Percentiles rank a stretch among this genome's conserved stretches.
Conservation (phyloP, 257 asterid genomes). For the Linaria vulgaris region DNA sequence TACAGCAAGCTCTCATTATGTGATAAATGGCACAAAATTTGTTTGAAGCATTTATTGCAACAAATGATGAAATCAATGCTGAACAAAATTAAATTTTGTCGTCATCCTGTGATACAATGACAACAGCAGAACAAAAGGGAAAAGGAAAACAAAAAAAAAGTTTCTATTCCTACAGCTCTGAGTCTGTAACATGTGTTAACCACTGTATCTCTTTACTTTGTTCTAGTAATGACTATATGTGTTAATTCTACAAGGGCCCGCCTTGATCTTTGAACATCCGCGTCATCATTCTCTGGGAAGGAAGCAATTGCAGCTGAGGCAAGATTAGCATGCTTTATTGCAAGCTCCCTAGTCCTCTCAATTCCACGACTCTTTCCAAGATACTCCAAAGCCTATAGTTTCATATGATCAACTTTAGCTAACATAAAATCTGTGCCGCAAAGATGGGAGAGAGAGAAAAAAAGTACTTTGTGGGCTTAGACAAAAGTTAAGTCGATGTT, state of each 20-base stretch:
- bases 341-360: conserved; percentile 79
- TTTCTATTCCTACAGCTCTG: neutral
- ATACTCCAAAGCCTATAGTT: conserved; percentile 73
- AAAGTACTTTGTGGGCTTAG: too few relatives aligned
- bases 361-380: conserved; percentile 79
- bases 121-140: neutral
- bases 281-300: conserved; percentile 70
- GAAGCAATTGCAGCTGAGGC: conserved; percentile 79
- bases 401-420: conserved; percentile 3
- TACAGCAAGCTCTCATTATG: conserved; percentile 10
- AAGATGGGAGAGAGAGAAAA: too few relatives aligned
- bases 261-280: conserved; percentile 75
- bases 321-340: conserved; percentile 73
- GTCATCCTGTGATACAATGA: conserved; percentile 9
- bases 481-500: too few relatives aligned
- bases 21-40: neutral
- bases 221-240: conserved; percentile 77
- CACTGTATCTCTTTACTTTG: conserved; percentile 41
- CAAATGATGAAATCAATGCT: conserved; percentile 17
- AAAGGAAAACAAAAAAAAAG: conserved; percentile 22
- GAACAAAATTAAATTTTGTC: conserved; percentile 7
- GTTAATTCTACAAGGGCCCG: conserved; percentile 81
- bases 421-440: too few relatives aligned
- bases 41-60: conserved; percentile 2
- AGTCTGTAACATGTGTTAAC: neutral